These are phyloP conservation scores for Gymnopilus junonius DNA, from an alignment of 768 basidiomycete genomes.

Conservation along the genomic window DNA sequence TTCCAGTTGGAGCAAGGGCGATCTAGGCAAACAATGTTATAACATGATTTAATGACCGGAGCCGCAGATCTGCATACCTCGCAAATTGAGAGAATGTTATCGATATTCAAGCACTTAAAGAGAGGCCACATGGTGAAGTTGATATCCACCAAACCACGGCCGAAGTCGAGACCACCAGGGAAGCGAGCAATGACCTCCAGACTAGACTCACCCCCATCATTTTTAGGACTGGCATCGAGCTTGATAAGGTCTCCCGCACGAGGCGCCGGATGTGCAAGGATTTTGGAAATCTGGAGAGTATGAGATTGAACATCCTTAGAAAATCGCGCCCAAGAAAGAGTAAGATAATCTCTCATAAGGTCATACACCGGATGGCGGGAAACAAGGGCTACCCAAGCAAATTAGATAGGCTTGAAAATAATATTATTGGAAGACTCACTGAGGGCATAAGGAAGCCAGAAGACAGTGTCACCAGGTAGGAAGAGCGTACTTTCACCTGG, in stretches of 20 bases:
- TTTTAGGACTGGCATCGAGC: slow-evolving; percentile 78
- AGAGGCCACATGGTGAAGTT: slow-evolving; percentile 98
- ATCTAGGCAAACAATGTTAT: slow-evolving; percentile 55
- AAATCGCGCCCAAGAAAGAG: slow-evolving; percentile 94
- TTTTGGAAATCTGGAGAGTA: slow-evolving; percentile 87
- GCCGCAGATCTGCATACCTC: slow-evolving; percentile 56
- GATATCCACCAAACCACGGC: slow-evolving; percentile 87
- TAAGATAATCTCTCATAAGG: slow-evolving; percentile 93
- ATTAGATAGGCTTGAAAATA: slow-evolving; percentile 8
- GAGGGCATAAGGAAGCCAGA: slow-evolving; percentile 93
- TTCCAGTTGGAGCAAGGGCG: slow-evolving; percentile 85
- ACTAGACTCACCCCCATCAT: slow-evolving; percentile 51
- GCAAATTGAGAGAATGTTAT: slow-evolving; percentile 91
- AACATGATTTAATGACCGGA: not conserved
- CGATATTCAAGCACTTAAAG: slow-evolving; percentile 90
- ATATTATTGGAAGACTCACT: slow-evolving; percentile 53
- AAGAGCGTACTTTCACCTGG: slow-evolving; percentile 90
- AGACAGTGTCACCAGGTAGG: slow-evolving; percentile 87
- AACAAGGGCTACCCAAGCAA: slow-evolving; percentile 64
- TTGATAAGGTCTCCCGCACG: slow-evolving; percentile 86
- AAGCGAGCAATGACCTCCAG: slow-evolving; percentile 89
- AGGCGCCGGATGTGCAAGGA: slow-evolving; percentile 85
- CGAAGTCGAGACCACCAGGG: slow-evolving; percentile 93
- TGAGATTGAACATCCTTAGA: slow-evolving; percentile 94
- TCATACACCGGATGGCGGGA: slow-evolving; percentile 95